Evolutionary conservation across 2,329 filamentous ascomycete genomes (phyloP).

Genomic region (Nemania diffusa): DNA sequence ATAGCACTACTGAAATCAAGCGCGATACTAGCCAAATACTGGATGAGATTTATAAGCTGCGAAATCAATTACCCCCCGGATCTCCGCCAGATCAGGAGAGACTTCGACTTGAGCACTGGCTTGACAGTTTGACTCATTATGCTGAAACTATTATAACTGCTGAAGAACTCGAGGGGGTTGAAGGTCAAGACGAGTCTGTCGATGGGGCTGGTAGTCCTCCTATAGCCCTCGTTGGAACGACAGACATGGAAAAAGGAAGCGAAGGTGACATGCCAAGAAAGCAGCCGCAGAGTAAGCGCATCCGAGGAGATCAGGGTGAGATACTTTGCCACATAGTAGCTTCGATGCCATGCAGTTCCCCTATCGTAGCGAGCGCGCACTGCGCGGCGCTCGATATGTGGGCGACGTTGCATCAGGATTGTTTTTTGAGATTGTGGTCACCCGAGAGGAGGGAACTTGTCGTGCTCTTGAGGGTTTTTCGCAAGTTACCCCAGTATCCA

Average conservation of each 20-base stretch:
- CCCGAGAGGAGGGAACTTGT: neutral
- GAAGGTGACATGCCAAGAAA: too few relatives aligned
- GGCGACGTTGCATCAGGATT: constrained; percentile 4
- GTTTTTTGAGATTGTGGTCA: constrained; percentile 12
- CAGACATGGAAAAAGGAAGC: too few relatives aligned
- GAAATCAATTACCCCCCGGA: constrained; percentile 3
- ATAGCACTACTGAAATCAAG: constrained; percentile 8
- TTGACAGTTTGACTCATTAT: constrained; percentile 14
- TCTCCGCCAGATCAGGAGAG: neutral
- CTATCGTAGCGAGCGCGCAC: accelerated
- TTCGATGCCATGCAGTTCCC: neutral
- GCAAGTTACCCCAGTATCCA: neutral
- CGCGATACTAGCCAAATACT: constrained; percentile 6
- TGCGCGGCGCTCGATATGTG: neutral
- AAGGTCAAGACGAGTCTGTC: neutral
- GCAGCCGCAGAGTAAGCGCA: too few relatives aligned
- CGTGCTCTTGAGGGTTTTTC: neutral
- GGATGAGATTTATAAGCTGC: constrained; percentile 12
- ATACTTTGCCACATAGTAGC: constrained; percentile 8
- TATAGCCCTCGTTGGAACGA: too few relatives aligned
- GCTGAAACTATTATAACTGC: neutral
- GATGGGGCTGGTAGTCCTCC: neutral
- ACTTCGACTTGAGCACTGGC: constrained; percentile 8
- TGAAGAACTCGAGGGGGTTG: neutral
- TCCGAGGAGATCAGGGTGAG: too few relatives aligned